Conservation (phyloP, 352 stramenopile species). For the Phytophthora macrochlamydospora region DNA sequence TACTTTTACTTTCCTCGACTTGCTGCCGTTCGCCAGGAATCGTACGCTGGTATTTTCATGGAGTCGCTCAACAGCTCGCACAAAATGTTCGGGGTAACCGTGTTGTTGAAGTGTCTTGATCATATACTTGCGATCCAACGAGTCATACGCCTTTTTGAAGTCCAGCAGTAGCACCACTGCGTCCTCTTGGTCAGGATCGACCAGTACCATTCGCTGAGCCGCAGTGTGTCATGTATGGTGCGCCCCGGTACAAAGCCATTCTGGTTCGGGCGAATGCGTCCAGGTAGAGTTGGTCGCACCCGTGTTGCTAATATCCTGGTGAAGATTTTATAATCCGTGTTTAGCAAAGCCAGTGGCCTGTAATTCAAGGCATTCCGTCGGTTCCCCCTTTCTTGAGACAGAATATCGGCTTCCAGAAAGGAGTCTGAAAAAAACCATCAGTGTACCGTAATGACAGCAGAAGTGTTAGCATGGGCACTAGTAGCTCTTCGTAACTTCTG, state of each 20-base stretch:
- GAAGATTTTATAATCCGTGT: neutral
- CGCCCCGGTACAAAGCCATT: constrained; percentile 1
- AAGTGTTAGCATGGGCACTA: too few relatives aligned
- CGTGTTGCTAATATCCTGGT: neutral
- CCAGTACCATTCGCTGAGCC: neutral
- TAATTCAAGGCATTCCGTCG: neutral
- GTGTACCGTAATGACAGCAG: too few relatives aligned
- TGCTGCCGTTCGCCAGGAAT: neutral
- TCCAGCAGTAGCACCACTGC: constrained; percentile 3
- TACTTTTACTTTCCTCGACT: neutral
- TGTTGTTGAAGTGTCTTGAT: neutral
- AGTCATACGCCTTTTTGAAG: constrained; percentile 16
- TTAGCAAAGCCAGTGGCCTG: neutral
- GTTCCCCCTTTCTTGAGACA: too few relatives aligned
- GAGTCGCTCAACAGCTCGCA: neutral
- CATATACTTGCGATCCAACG: neutral
- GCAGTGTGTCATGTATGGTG: neutral
- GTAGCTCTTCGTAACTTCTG: too few relatives aligned
- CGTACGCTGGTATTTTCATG: neutral
- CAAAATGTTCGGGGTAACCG: neutral
- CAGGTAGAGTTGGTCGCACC: neutral
- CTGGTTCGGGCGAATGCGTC: neutral
- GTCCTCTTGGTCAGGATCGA: neutral
- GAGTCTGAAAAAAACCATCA: too few relatives aligned
- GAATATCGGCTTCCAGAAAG: too few relatives aligned